Evolutionary conservation across 176 grass and related monocot species (phyloP).

Genomic region (Puya raimondii): DNA sequence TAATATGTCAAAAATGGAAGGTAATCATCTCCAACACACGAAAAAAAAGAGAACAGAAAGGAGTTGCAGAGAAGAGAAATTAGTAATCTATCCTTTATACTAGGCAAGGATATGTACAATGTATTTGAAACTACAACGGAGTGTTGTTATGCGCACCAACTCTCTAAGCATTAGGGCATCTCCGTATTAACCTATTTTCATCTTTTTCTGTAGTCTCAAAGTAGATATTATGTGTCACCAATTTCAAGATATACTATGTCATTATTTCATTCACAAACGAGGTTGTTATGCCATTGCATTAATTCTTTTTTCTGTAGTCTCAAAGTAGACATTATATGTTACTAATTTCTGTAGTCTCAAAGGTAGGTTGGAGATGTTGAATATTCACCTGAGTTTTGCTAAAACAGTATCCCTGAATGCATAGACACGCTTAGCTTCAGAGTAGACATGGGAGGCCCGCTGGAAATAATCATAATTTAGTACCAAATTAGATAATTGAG

Average conservation of each 20-base stretch:
- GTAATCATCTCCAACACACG: too few species aligned
- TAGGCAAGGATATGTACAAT: neutral
- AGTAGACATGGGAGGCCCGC: constrained; percentile 91
- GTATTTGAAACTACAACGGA: too few species aligned
- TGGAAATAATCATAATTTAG: constrained; percentile 11
- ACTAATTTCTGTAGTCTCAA: too few species aligned
- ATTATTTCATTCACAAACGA: too few species aligned
- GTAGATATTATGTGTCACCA: too few species aligned
- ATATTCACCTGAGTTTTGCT: constrained; percentile 45
- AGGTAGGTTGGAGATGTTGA: too few species aligned
- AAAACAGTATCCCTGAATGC: constrained; percentile 68
- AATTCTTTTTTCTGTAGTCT: neutral
- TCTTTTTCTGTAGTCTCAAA: neutral
- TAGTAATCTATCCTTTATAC: neutral
- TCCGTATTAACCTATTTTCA: neutral
- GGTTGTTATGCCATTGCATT: too few species aligned
- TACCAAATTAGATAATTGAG: neutral
- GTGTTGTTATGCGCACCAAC: too few species aligned
- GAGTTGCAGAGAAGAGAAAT: constrained; percentile 4
- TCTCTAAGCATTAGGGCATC: too few species aligned
- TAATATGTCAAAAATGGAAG: too few species aligned
- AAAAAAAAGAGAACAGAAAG: neutral
- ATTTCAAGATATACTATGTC: too few species aligned
- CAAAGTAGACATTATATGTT: too few species aligned
- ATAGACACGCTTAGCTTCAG: constrained; percentile 81